Conservation (phyloP, 129 eudicot species). For the Flaveria robusta region DNA sequence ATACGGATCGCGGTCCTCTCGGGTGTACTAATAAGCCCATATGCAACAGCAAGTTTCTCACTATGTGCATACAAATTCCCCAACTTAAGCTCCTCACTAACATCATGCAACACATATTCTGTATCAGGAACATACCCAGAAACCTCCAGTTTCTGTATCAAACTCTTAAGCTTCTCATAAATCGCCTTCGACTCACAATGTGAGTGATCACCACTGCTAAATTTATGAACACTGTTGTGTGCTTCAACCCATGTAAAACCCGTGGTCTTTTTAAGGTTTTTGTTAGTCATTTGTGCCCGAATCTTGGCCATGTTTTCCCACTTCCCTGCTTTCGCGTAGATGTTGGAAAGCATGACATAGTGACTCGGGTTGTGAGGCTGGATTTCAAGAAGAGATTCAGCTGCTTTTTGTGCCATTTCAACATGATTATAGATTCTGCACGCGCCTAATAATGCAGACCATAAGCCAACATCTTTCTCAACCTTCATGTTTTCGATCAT, state of each 20-base stretch:
- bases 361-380: constrained; percentile 60
- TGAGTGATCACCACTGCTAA: constrained; percentile 54
- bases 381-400: constrained; percentile 56
- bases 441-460: constrained; percentile 66
- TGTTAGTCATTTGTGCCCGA: constrained; percentile 53
- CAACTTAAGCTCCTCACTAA: constrained; percentile 56
- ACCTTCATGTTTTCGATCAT: constrained; percentile 54
- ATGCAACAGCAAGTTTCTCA: constrained; percentile 70
- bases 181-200: constrained; percentile 53
- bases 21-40: constrained; percentile 55
- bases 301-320: constrained; percentile 71
- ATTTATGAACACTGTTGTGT: constrained; percentile 38
- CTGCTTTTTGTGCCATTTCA: constrained; percentile 72
- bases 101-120: constrained; percentile 63
- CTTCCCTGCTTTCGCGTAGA: constrained; percentile 65
- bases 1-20: constrained; percentile 52
- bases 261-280: constrained; percentile 59
- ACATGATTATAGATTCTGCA: constrained; percentile 62
- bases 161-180: constrained; percentile 45
- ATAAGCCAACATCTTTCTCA: constrained; percentile 60
- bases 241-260: constrained; percentile 83
- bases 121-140: constrained; percentile 73
- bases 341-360: constrained; percentile 64
- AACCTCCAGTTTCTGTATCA: constrained; percentile 49
- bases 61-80: constrained; percentile 51